Percentiles rank a stretch among this genome's conserved stretches.
Evolutionary conservation across 2,329 filamentous ascomycete genomes (phyloP).

Genomic region (Paecilomyces formosus): DNA sequence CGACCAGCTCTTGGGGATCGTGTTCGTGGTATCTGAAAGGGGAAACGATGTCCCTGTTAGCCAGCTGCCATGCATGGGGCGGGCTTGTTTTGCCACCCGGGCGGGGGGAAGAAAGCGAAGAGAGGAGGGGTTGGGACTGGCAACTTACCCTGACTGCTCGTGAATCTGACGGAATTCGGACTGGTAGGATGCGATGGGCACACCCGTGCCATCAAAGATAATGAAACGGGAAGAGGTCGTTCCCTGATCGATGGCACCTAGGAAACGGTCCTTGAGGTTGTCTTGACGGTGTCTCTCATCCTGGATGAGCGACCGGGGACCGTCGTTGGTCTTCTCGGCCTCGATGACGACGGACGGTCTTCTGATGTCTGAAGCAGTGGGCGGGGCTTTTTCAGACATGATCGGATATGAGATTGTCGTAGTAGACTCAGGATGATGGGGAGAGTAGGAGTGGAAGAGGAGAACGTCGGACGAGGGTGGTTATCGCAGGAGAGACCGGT

Average conservation of each 20-base stretch:
- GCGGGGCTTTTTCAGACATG: not conserved
- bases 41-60: slow-evolving; percentile 2
- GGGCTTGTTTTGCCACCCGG: not conserved
- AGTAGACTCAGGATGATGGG: not conserved
- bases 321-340: slow-evolving; percentile 23
- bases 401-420: not conserved
- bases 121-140: not conserved
- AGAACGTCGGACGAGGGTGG: too few relatives aligned
- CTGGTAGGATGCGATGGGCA: slow-evolving; percentile 75
- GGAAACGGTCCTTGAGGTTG: slow-evolving; percentile 46
- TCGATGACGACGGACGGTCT: slow-evolving; percentile 17
- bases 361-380: slow-evolving; percentile 7
- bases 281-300: slow-evolving; percentile 22
- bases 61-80: not conserved
- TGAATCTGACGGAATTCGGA: slow-evolving; percentile 81
- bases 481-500: too few relatives aligned
- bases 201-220: slow-evolving; percentile 75
- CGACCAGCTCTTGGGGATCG: slow-evolving; percentile 68
- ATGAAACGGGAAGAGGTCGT: slow-evolving; percentile 86
- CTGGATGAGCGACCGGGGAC: slow-evolving; percentile 27
- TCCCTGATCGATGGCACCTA: slow-evolving; percentile 84
- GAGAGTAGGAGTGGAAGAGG: too few relatives aligned
- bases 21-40: slow-evolving; percentile 75
- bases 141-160: slow-evolving; percentile 70
- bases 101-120: not conserved